Evolutionary conservation across 2,329 filamentous ascomycete genomes (phyloP).

Genomic region (Aspergillus novofumigatus): DNA sequence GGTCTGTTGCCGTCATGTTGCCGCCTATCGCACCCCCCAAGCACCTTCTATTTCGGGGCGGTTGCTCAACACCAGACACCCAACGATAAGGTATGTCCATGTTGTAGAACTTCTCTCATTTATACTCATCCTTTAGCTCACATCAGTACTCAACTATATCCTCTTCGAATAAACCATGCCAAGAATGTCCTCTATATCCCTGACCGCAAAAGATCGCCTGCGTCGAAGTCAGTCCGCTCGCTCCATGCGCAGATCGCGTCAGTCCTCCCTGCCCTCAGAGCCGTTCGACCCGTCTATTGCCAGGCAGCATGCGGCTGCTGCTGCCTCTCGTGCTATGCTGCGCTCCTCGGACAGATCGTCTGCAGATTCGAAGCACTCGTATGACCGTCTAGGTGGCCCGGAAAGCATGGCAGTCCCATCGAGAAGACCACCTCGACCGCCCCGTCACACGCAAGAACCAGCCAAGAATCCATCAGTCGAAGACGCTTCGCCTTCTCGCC

Average conservation of each 20-base stretch:
- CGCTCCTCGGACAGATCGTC: conserved; percentile 30
- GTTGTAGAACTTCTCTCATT: not conserved
- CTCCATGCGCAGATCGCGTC: conserved; percentile 31
- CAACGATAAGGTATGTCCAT: not conserved
- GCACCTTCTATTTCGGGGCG: not conserved
- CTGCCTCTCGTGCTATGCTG: conserved; percentile 41
- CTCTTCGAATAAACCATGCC: conserved; percentile 14
- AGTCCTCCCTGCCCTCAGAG: conserved; percentile 18
- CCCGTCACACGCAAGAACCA: conserved; percentile 11
- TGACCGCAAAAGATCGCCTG: conserved; percentile 27
- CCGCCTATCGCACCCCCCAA: not conserved
- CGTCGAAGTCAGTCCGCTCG: conserved; percentile 38
- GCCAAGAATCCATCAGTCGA: conserved; percentile 8
- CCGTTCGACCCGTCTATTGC: conserved; percentile 27
- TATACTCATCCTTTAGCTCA: conserved; percentile 1
- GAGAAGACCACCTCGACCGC: conserved; percentile 17
- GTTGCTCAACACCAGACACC: not conserved
- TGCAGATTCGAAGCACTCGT: conserved; percentile 22
- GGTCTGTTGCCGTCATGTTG: not conserved
- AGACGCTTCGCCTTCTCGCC: conserved; percentile 1
- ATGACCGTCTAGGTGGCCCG: conserved; percentile 27
- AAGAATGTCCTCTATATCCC: conserved; percentile 22
- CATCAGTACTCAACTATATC: conserved; percentile 7
- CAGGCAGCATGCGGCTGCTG: conserved; percentile 36
- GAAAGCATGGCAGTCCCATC: conserved; percentile 22